Conservation (phyloP, 2,329 filamentous ascomycete genomes). For the Rasamsonia emersonii region DNA sequence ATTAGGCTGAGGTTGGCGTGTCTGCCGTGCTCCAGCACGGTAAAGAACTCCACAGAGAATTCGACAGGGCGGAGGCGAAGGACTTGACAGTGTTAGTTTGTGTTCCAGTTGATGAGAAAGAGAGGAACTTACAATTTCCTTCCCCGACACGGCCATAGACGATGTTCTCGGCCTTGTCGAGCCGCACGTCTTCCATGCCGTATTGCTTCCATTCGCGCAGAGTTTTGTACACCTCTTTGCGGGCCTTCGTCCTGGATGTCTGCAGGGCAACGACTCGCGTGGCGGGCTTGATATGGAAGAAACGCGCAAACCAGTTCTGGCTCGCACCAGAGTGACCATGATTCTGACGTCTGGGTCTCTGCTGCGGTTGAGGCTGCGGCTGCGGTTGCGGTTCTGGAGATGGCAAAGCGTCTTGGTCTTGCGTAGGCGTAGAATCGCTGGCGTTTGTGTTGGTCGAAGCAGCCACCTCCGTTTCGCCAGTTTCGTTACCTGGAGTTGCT, state of each 20-base stretch:
- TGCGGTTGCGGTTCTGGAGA: constrained; percentile 12
- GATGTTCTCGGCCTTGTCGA: constrained; percentile 70
- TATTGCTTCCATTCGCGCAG: constrained; percentile 73
- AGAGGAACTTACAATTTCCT: constrained; percentile 60
- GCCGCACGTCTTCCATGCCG: constrained; percentile 69
- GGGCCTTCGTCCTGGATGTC: constrained; percentile 61
- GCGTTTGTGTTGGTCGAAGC: no score
- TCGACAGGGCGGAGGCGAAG: constrained; percentile 78
- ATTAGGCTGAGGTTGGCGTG: constrained; percentile 69
- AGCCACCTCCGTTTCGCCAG: background rate
- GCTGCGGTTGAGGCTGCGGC: constrained; percentile 20
- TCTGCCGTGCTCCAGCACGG: constrained; percentile 75
- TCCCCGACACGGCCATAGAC: constrained; percentile 70
- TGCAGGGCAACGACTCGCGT: constrained; percentile 66
- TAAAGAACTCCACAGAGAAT: constrained; percentile 81
- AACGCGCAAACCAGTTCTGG: constrained; percentile 79
- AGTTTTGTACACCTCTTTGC: constrained; percentile 66
- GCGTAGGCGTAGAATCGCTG: no score
- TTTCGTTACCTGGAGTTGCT: background rate
- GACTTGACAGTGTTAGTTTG: constrained; percentile 41
- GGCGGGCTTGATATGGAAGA: constrained; percentile 83
- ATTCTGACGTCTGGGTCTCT: constrained; percentile 21
- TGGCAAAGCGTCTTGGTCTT: no score
- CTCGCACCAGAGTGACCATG: constrained; percentile 18
- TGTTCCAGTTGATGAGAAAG: constrained; percentile 9